phyloP scores from a whole-genome alignment of 208 protist species.

The Leishmania lainsoni region DNA sequence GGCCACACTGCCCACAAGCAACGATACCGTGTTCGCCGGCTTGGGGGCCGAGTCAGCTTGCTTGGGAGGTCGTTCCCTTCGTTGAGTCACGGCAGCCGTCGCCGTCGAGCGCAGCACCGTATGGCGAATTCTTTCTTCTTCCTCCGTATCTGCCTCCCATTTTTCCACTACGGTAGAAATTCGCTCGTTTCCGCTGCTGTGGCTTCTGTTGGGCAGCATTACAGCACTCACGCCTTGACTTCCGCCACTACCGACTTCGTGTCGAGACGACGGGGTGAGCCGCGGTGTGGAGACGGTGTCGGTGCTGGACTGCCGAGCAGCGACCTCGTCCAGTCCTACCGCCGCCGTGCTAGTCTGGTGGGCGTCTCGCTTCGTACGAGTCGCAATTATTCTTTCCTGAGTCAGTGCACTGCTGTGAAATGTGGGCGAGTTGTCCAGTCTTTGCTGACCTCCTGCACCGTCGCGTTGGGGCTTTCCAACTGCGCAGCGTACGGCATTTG shows the following conservation, averaged over 20 bases:
- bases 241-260: not conserved
- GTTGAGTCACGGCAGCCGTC: constrained; percentile 12
- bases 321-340: not conserved
- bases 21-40: not conserved
- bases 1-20: not conserved
- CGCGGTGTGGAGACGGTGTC: not conserved
- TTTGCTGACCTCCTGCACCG: not conserved
- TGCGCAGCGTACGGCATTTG: not conserved
- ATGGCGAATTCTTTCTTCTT: constrained; percentile 39
- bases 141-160: not conserved
- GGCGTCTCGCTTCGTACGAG: not conserved
- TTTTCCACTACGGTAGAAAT: not conserved
- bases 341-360: not conserved
- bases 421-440: not conserved
- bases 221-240: not conserved
- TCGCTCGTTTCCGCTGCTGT: not conserved
- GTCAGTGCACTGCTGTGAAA: not conserved
- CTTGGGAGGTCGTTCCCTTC: constrained; percentile 7
- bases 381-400: not conserved
- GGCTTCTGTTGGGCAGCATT: not conserved
- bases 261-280: constrained; percentile 1
- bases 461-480: not conserved
- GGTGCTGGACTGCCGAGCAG: not conserved
- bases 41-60: not conserved
- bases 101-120: constrained; percentile 37